Conservation (phyloP, 192 early-diverging fungal genomes). For the Rhizophagus sp. region DNA sequence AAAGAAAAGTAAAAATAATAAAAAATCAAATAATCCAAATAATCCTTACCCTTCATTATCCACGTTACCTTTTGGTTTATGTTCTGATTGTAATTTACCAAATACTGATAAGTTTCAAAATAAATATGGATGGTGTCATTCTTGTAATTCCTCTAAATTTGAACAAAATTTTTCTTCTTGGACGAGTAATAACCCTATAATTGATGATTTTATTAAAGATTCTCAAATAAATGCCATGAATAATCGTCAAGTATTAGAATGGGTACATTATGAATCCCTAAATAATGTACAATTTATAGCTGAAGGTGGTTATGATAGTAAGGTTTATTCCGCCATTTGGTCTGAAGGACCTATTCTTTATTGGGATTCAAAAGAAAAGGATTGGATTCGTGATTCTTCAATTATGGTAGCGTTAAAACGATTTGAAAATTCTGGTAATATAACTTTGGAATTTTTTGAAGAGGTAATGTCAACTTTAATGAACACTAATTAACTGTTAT, state of each 20-base stretch:
- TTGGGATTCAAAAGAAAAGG: conserved; percentile 24
- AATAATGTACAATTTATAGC: not conserved
- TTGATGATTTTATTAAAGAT: conserved; percentile 22
- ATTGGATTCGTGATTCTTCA: not conserved
- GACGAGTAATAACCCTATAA: not conserved
- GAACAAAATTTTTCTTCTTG: conserved; percentile 1
- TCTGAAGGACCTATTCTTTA: not conserved
- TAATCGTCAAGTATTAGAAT: conserved; percentile 21
- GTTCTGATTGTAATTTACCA: not conserved
- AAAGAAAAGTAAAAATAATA: not conserved
- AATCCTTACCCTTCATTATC: not conserved
- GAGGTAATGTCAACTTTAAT: no score
- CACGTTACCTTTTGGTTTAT: not conserved
- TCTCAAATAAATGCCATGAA: conserved; percentile 17
- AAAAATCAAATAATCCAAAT: not conserved
- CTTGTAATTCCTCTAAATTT: conserved; percentile 16
- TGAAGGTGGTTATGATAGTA: conserved; percentile 10
- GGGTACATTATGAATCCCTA: conserved; percentile 7
- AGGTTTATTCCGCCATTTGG: conserved; percentile 16
- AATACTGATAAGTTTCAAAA: conserved; percentile 4
- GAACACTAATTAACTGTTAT: no score
- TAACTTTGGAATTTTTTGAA: not conserved
- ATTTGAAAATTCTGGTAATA: not conserved
- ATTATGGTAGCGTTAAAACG: not conserved
- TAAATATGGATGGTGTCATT: conserved; percentile 18